These are phyloP conservation scores for Musa itinerans DNA, from an alignment of 176 grass and related monocot genomes.

Conservation along the genomic window DNA sequence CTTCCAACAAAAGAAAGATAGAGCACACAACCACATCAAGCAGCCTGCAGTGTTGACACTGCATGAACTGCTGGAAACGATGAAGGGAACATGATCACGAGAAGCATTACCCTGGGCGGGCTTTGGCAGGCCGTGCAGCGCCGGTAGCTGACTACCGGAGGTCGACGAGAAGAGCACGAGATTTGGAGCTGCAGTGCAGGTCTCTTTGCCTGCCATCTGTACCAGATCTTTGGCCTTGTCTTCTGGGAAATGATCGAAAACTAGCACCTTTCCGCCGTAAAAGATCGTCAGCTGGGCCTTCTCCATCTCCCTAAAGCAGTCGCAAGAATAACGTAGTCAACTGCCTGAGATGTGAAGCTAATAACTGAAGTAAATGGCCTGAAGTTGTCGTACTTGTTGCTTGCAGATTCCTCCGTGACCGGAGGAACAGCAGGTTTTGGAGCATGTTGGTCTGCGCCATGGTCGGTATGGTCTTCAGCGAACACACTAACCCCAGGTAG, in stretches of 20 bases:
- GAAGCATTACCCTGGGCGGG: constrained; percentile 17
- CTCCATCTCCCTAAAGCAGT: constrained; percentile 21
- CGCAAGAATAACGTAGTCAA: background rate
- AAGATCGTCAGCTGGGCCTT: constrained; percentile 45
- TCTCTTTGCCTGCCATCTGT: constrained; percentile 14
- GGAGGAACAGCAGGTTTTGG: background rate
- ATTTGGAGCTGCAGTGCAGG: background rate
- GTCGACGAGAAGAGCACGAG: background rate
- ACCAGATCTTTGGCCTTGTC: constrained; percentile 35
- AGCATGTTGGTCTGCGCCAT: constrained; percentile 7
- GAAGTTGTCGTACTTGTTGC: background rate
- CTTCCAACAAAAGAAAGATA: background rate
- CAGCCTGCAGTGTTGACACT: background rate
- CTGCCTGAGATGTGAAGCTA: background rate
- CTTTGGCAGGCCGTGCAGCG: background rate
- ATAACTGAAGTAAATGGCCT: background rate
- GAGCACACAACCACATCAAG: background rate
- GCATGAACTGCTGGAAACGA: background rate
- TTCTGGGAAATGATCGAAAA: constrained; percentile 41
- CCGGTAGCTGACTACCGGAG: background rate
- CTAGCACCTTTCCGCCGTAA: constrained; percentile 41
- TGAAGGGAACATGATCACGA: constrained; percentile 15
- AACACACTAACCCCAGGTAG: background rate
- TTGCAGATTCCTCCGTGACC: background rate
- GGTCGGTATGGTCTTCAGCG: background rate